Percentiles rank a stretch among this genome's conserved stretches.
These are phyloP conservation scores for Cercophora newfieldiana DNA, from an alignment of 495 filamentous ascomycete species.

Conservation along the genomic window DNA sequence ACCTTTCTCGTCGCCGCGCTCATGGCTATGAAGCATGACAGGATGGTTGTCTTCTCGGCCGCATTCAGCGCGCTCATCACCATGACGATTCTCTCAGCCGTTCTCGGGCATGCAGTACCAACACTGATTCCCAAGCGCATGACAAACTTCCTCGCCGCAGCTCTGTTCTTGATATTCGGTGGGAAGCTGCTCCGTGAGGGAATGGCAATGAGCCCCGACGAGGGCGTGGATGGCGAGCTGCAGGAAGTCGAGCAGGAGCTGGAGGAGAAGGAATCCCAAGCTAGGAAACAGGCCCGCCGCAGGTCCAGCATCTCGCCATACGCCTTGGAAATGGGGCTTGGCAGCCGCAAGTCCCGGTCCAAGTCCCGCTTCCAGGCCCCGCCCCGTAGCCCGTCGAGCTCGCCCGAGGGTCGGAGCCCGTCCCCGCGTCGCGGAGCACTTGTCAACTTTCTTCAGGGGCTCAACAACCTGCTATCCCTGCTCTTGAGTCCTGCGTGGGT, in stretches of 20 bases:
- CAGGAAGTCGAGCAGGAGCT: conserved; percentile 94
- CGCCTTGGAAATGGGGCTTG: conserved; percentile 63
- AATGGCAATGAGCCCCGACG: conserved; percentile 78
- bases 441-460: conserved; percentile 50
- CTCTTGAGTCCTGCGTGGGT: conserved; percentile 96
- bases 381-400: conserved; percentile 59
- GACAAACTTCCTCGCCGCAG: conserved; percentile 82
- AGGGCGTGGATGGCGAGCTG: conserved; percentile 94
- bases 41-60: conserved; percentile 87
- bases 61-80: conserved; percentile 86
- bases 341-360: conserved; percentile 57
- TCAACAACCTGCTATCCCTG: conserved; percentile 84
- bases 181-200: conserved; percentile 83
- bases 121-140: conserved; percentile 84
- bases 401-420: conserved; percentile 51
- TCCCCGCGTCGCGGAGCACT: conserved; percentile 40
- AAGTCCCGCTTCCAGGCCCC: conserved; percentile 61
- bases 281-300: conserved; percentile 55
- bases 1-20: conserved; percentile 95
- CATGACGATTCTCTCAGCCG: conserved; percentile 95
- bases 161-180: conserved; percentile 87
- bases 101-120: conserved; percentile 93
- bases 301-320: conserved; percentile 62
- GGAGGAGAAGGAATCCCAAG: conserved; percentile 82
- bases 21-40: conserved; percentile 98